Conservation (phyloP, 495 filamentous ascomycete species). For the Tricharina praecox region DNA sequence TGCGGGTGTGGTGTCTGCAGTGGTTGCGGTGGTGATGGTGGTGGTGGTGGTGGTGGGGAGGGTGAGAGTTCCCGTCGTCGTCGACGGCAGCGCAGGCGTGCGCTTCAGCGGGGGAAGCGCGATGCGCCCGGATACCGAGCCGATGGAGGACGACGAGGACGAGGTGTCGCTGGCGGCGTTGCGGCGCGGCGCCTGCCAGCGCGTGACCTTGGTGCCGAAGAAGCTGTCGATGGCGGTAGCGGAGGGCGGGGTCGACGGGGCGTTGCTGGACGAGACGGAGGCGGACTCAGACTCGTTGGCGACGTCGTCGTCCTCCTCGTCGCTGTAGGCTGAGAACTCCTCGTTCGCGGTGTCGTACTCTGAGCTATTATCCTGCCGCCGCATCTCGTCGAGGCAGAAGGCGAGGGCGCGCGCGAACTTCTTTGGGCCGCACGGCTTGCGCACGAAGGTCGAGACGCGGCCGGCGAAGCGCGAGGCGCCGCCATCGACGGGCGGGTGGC, state of each 20-base stretch:
- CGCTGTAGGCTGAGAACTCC: neutral
- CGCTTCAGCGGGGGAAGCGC: no score
- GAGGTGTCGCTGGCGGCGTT: no score
- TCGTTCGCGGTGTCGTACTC: neutral
- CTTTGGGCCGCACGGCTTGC: conserved; percentile 44
- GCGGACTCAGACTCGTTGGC: neutral
- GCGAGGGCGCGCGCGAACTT: conserved; percentile 43
- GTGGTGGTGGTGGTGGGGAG: neutral
- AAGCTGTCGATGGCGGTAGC: conserved; percentile 1
- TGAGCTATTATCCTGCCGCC: neutral
- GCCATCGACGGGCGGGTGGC: conserved; percentile 5
- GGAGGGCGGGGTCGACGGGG: neutral
- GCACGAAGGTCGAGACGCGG: conserved; percentile 25
- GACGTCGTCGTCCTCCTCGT: neutral
- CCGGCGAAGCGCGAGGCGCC: neutral
- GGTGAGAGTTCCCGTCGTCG: neutral
- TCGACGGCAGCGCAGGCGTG: no score
- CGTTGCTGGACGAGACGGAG: neutral
- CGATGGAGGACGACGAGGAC: no score
- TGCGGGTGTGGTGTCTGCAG: neutral
- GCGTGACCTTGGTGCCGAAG: neutral
- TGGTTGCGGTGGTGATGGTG: neutral
- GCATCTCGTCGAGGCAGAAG: conserved; percentile 26
- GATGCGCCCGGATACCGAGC: no score
- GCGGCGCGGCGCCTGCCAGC: no score